These are phyloP conservation scores for Backusella circina DNA, from an alignment of 192 early-diverging fungal species.

Conservation along the genomic window DNA sequence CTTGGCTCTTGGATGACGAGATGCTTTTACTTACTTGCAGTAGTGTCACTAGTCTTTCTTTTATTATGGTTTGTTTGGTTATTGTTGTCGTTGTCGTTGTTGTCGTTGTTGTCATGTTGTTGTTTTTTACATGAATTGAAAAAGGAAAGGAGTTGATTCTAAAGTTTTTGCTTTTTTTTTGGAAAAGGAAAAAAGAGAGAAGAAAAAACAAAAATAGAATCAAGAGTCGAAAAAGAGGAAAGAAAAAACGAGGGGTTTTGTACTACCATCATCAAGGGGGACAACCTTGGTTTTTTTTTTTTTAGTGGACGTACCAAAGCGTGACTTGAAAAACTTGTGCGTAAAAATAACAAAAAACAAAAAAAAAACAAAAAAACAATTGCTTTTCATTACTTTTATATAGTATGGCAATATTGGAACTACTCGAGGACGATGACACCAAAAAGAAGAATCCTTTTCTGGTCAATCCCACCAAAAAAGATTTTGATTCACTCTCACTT, in stretches of 20 bases:
- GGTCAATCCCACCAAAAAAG: background rate
- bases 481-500: background rate
- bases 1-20: background rate
- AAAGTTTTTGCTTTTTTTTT: background rate
- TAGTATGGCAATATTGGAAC: constrained; percentile 5
- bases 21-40: background rate
- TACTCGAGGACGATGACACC: background rate
- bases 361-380: too few relatives aligned
- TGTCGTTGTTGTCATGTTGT: background rate
- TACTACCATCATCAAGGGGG: background rate
- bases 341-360: background rate
- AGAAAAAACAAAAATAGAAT: background rate
- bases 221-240: background rate
- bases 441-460: constrained; percentile 5
- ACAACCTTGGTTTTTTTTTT: background rate
- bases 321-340: background rate
- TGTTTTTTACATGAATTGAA: background rate
- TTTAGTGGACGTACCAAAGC: background rate
- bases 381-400: background rate
- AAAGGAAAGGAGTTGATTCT: background rate
- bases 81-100: background rate
- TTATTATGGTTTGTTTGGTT: background rate
- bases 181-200: background rate
- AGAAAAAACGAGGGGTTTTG: background rate
- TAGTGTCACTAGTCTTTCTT: background rate